These are phyloP conservation scores for Solanum sitiens DNA, from an alignment of 257 asterid genomes.

Conservation along the genomic window DNA sequence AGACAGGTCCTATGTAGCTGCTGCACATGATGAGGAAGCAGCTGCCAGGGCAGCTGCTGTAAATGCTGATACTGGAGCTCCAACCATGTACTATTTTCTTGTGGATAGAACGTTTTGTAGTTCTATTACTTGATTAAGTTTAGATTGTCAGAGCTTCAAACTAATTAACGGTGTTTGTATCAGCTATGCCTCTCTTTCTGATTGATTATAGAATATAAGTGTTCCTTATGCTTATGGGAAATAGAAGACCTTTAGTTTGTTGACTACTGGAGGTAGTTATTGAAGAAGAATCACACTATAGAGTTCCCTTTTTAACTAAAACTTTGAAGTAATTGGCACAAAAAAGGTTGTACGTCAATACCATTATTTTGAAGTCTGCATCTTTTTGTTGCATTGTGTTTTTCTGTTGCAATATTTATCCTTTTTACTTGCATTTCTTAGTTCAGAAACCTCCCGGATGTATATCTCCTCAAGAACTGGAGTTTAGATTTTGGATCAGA, in stretches of 20 bases:
- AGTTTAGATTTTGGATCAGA: not conserved
- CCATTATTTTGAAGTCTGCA: not conserved
- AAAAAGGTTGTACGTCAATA: not conserved
- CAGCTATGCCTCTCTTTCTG: not conserved
- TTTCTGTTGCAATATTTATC: not conserved
- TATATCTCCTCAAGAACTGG: not conserved
- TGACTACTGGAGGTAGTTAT: not conserved
- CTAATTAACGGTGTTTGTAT: not conserved
- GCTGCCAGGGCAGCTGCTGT: slow-evolving; percentile 57
- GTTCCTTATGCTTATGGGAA: not conserved
- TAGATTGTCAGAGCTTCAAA: not conserved
- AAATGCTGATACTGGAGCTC: slow-evolving; percentile 51
- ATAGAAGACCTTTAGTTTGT: not conserved
- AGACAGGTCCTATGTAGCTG: slow-evolving; percentile 34
- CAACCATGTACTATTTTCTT: slow-evolving; percentile 55
- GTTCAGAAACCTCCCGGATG: not conserved
- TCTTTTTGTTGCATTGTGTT: not conserved
- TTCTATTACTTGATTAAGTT: not conserved
- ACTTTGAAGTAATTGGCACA: not conserved
- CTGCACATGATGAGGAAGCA: slow-evolving; percentile 75
- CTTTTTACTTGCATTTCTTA: not conserved
- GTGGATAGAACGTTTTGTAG: not conserved
- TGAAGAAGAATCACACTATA: not conserved
- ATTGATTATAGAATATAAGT: not conserved
- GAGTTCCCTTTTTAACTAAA: not conserved